Evolutionary conservation across 139 green algal species (phyloP), one percentile per base, ranked within the genome.

Genomic region (Edaphochlamys debaryana): DNA sequence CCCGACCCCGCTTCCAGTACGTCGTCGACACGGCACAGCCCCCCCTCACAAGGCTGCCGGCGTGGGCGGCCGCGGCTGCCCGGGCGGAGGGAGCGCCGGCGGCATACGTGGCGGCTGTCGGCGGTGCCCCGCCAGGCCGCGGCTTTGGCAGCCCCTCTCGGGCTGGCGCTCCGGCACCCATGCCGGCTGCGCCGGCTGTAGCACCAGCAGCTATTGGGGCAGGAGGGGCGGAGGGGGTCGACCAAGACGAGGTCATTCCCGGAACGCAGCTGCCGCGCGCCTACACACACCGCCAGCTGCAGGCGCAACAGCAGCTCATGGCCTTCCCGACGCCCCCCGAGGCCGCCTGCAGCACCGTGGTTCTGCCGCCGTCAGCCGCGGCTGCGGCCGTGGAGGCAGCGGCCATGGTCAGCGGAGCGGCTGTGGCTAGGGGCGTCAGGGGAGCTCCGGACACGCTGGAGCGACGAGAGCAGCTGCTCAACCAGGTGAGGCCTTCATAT

Each of bases 1-100:
- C 78, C 34, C 66, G 66, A 0, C 78, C 66, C 20, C 78, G 48
- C 29, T 84, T 84, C 78, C 34, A 56, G 36, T 76, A 77, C 50
- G 66, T 84, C 0, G 37, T 84, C 3, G 66, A 76, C 27, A 84
- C 78, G 0, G 48, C 48, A 0, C 66, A 84, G 13, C 66, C 78
- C 36, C 78, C 78, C 15, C 7, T 84, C 17, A 56, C 78, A 0
- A 66, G 64, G 11, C 41, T 84, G 36, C 78, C 78, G 3, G 45
- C 78, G 5, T 84, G 78, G 78, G 78, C 78, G 6, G 78, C 78
- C 3, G 66, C 78, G 7, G 78, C 78, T 0, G 36, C 20, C n/a
- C 48, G 8, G n/a, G 42, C 60, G 0, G 42, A 64, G 7, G 76
- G 63, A 34, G 76, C 76, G 9, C 42, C 76, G 4, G 45, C 63